A percentile compares a stretch with the other conserved stretches of the same genome.
phyloP scores from a whole-genome alignment of 306 rosid species.

The Begonia fuchsioides region DNA sequence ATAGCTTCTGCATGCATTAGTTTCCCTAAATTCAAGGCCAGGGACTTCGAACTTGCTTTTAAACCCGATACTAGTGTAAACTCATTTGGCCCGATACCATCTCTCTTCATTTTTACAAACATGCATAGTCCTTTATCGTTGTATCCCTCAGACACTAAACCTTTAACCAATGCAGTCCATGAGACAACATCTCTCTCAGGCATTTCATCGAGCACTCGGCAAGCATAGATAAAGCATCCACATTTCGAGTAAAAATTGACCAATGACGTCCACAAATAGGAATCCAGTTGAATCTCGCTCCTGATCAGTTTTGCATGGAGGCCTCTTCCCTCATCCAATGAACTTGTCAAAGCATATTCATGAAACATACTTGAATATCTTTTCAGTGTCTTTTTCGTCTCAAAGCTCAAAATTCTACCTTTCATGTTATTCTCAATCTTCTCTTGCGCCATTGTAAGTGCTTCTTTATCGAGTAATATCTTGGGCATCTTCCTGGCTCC shows the following conservation, averaged over 20 bases:
- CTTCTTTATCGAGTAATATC: background rate
- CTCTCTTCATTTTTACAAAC: conserved; percentile 24
- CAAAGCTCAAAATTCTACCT: conserved; percentile 1
- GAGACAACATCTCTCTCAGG: conserved; percentile 30
- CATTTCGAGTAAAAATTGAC: conserved; percentile 27
- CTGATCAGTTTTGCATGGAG: conserved; percentile 24
- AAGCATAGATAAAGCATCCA: conserved; percentile 12
- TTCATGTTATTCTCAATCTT: conserved; percentile 5
- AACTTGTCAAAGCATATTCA: conserved; percentile 15
- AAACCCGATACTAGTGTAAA: conserved; percentile 25
- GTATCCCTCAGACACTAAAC: conserved; percentile 17
- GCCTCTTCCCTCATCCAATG: conserved; percentile 18
- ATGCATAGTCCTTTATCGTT: conserved; percentile 11
- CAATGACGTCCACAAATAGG: conserved; percentile 27
- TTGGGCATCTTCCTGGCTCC: background rate
- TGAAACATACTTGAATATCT: conserved; percentile 16
- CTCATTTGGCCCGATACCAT: conserved; percentile 24
- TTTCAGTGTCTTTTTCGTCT: conserved; percentile 14
- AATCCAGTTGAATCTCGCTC: conserved; percentile 18
- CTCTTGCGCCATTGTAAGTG: background rate
- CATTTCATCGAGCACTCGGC: conserved; percentile 24
- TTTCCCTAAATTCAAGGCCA: conserved; percentile 19
- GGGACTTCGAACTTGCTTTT: conserved; percentile 22
- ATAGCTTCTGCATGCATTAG: conserved; percentile 28
- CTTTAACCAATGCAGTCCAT: conserved; percentile 24